phyloP scores from a whole-genome alignment of 345 rosid genomes.

The Rhizophora mangle region DNA sequence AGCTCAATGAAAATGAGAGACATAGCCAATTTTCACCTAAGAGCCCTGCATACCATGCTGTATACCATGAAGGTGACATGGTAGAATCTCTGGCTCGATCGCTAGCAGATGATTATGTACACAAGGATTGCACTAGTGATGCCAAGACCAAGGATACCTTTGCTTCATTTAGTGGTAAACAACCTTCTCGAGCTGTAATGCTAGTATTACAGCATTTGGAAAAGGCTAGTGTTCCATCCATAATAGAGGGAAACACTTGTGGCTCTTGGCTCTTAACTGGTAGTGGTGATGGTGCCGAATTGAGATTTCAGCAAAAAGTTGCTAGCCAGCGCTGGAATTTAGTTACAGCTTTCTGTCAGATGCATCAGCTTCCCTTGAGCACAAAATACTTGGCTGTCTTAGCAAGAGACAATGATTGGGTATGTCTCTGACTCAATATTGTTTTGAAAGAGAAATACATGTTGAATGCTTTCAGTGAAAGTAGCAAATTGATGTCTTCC shows the following conservation, averaged over 20 bases:
- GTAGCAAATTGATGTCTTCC: too few species aligned
- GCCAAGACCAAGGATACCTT: slow-evolving; percentile 42
- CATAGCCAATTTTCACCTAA: slow-evolving; percentile 47
- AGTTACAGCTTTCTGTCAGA: slow-evolving; percentile 82
- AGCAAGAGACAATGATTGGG: slow-evolving; percentile 99
- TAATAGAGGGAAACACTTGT: slow-evolving; percentile 67
- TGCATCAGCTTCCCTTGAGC: slow-evolving; percentile 87
- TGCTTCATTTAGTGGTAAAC: slow-evolving; percentile 31
- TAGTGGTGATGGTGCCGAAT: slow-evolving; percentile 76
- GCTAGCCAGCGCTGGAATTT: slow-evolving; percentile 89
- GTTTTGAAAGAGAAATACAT: neutral
- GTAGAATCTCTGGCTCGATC: slow-evolving; percentile 83
- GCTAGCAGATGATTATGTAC: slow-evolving; percentile 76
- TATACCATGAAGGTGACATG: slow-evolving; percentile 52
- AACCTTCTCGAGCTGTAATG: slow-evolving; percentile 55
- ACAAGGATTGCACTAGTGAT: slow-evolving; percentile 39
- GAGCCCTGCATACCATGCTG: slow-evolving; percentile 56
- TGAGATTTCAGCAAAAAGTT: slow-evolving; percentile 81
- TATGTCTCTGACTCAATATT: slow-evolving; percentile 29
- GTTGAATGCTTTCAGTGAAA: too few species aligned
- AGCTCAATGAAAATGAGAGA: slow-evolving; percentile 46
- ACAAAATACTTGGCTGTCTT: slow-evolving; percentile 84
- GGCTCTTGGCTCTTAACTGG: slow-evolving; percentile 92
- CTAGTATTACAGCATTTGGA: slow-evolving; percentile 90
- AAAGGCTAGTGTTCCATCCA: slow-evolving; percentile 80